These are phyloP conservation scores for Psilocybe azurescens DNA, from an alignment of 768 basidiomycete species.

Conservation along the genomic window DNA sequence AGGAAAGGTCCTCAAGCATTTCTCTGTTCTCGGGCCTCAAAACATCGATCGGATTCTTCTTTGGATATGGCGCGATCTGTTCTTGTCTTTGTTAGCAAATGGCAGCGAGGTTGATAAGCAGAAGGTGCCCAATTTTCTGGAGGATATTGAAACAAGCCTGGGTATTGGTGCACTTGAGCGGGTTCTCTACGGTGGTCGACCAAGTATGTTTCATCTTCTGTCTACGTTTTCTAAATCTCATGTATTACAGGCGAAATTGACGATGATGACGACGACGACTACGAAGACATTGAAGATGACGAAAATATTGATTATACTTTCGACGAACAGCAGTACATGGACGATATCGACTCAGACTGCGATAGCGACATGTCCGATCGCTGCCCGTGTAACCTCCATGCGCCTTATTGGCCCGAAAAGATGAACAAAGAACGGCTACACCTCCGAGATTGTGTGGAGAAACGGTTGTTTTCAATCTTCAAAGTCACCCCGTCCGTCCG, in stretches of 20 bases:
- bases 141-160: conserved; percentile 57
- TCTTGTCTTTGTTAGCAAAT: conserved; percentile 57
- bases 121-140: conserved; percentile 55
- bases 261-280: conserved; percentile 32
- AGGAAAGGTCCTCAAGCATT: conserved; percentile 52
- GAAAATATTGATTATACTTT: conserved; percentile 34
- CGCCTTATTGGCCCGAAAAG: conserved; percentile 55
- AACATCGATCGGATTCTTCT: conserved; percentile 45
- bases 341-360: conserved; percentile 36
- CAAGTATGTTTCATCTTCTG: conserved; percentile 40
- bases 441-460: conserved; percentile 51
- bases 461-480: conserved; percentile 53
- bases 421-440: conserved; percentile 43
- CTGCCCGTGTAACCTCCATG: conserved; percentile 41
- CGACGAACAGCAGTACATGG: conserved; percentile 29
- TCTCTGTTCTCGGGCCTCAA: conserved; percentile 52
- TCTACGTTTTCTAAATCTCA: conserved; percentile 6
- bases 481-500: conserved; percentile 49
- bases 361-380: conserved; percentile 28
- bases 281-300: conserved; percentile 33
- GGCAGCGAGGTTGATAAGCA: conserved; percentile 34
- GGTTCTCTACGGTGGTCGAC: conserved; percentile 59
- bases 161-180: conserved; percentile 58
- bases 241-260: conserved; percentile 28
- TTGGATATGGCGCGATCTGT: conserved; percentile 77